phyloP scores from a whole-genome alignment of 1,139 yeast genomes.

The Geotrichum siamense region DNA sequence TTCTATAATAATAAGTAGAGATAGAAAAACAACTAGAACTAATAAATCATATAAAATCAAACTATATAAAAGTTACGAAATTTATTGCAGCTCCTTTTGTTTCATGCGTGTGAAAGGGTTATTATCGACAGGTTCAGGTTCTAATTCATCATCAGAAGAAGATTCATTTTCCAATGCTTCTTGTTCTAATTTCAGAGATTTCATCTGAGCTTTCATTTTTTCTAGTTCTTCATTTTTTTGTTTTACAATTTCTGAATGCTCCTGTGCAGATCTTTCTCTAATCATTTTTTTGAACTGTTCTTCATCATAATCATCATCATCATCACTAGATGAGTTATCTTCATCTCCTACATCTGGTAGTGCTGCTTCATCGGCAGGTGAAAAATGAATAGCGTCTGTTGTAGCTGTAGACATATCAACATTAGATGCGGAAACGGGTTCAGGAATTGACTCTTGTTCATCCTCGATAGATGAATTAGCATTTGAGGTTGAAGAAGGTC shows the following conservation, averaged over 20 bases:
- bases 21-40: too few relatives aligned
- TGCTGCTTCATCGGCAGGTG: conserved; percentile 10
- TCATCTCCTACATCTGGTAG: conserved; percentile 6
- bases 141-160: conserved; percentile 29
- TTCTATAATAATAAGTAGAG: too few relatives aligned
- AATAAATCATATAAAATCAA: too few relatives aligned
- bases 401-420: conserved; percentile 17
- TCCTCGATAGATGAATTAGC: conserved; percentile 31
- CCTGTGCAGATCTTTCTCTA: conserved; percentile 35
- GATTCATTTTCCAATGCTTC: conserved; percentile 25
- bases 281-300: conserved; percentile 44
- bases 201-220: conserved; percentile 56
- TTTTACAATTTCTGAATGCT: conserved; percentile 7
- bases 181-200: conserved; percentile 42
- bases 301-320: conserved; percentile 33
- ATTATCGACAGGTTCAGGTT: conserved; percentile 7
- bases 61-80: too few relatives aligned
- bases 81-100: too few relatives aligned
- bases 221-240: conserved; percentile 54
- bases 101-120: conserved; percentile 12
- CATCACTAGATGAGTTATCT: conserved; percentile 36
- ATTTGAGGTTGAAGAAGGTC: conserved; percentile 28
- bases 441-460: conserved; percentile 16
- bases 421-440: conserved; percentile 17
- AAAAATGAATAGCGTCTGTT: conserved; percentile 8